A percentile compares a stretch with the other conserved stretches of the same genome.
Evolutionary conservation across 495 filamentous ascomycete species (phyloP).

Genomic region (Cenococcum geophilum): DNA sequence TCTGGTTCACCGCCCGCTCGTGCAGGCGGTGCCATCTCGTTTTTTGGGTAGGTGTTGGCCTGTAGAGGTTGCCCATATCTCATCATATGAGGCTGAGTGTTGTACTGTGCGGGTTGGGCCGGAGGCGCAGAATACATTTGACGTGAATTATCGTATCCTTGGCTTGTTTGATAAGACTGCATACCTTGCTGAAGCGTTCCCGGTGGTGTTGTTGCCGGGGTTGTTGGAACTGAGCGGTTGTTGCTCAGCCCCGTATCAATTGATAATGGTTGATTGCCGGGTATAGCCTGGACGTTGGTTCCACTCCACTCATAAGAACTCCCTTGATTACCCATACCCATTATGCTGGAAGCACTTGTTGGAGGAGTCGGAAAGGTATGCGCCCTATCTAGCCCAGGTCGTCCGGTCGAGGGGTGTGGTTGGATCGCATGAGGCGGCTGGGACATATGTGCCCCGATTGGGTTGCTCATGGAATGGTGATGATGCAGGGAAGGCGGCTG

Average conservation of each 20-base stretch:
- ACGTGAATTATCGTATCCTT: slow-evolving; percentile 71
- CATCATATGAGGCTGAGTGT: slow-evolving; percentile 55
- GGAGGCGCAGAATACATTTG: slow-evolving; percentile 76
- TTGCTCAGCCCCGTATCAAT: slow-evolving; percentile 80
- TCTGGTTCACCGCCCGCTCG: slow-evolving; percentile 47
- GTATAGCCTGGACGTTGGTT: slow-evolving; percentile 60
- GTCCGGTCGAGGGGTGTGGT: slow-evolving; percentile 61
- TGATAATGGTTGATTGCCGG: slow-evolving; percentile 65
- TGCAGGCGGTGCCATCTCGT: slow-evolving; percentile 86
- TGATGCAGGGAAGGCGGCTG: slow-evolving; percentile 64
- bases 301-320: slow-evolving; percentile 70
- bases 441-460: slow-evolving; percentile 57
- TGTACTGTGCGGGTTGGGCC: slow-evolving; percentile 62
- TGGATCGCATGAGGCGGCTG: slow-evolving; percentile 63
- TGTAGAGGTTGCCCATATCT: slow-evolving; percentile 56
- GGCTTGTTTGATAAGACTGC: slow-evolving; percentile 63
- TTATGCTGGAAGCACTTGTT: slow-evolving; percentile 82
- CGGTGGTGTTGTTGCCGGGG: slow-evolving; percentile 89
- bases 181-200: slow-evolving; percentile 65
- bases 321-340: slow-evolving; percentile 70
- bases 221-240: slow-evolving; percentile 79
- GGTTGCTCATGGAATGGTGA: slow-evolving; percentile 69
- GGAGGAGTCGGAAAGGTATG: slow-evolving; percentile 93
- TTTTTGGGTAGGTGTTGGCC: slow-evolving; percentile 69
- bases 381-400: slow-evolving; percentile 71